Evolutionary conservation across 345 rosid genomes (phyloP), one percentile per base, ranked within the genome.

Genomic region (Mallotus nudiflorus): DNA sequence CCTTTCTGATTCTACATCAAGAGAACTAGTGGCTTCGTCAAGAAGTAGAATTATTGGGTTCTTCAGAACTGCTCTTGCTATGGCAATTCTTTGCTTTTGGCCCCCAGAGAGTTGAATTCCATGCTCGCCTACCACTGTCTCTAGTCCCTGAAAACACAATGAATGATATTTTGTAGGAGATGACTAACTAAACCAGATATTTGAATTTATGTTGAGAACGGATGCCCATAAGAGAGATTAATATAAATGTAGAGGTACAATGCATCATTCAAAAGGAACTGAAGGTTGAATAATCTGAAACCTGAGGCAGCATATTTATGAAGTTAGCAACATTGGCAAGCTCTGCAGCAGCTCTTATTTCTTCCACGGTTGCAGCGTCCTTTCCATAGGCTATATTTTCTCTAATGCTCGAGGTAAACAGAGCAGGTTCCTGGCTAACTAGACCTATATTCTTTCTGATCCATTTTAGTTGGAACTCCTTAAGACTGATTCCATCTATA

Each of bases 91-190:
- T 77, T 85, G 89, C 81, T 81, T 83, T 71, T 87, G 87, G 69
- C 91, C 89, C 11, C 86, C 84, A 27, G 75, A 72, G 54, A 91
- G 77, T 57, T 91, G 97, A 64, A 89, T 86, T 0, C 98, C 97
- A 5, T 89, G 86, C 70, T 93, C 97, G 0, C 98, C 98, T 0
- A 91, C 97, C 60, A 71, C 62, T 27, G 76, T 72, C 49, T 77
- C 76, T 25, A 72, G 57, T 22, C 76, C 76, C 80, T 72, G 46
- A 9, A 54, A 40, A 42, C 48, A 37, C 58, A 59, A 42, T 29
- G 13, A 27, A 49, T 35, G 7, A 40, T 27, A 37, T 62, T 12
- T 16, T 28, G 40, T 14, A n/a, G 51, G 27, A n/a, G 52, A 46
- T 16, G 13, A 24, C 5, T 22, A 24, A 24, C 3, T 54, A 12